Evolutionary conservation across 2,329 filamentous ascomycete species (phyloP), one percentile per base, ranked within the genome.

Genomic region (Cytospora piceicola): DNA sequence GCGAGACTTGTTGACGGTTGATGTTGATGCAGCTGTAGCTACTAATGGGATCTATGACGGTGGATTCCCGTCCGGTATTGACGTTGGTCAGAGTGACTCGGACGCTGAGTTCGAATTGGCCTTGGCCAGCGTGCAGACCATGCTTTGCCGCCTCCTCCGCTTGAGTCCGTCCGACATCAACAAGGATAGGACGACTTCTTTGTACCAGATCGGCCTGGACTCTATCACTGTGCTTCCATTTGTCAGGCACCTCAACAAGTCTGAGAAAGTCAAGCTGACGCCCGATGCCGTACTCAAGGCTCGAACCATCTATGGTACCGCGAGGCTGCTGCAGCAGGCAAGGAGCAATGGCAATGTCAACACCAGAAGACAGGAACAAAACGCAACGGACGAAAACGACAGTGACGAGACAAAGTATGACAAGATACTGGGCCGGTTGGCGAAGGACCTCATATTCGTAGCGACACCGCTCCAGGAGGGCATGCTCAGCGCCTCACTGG

Each of bases 401-500:
- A n/a, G 11, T n/a, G 55, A 54, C 2, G 39, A 27, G 22, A 49
- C 53, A 2, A 14, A 42, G 17, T 70, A 71, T 30, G 66, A 69
- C 11, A 34, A 67, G 46, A 69, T 49, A 12, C 54, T 72, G 30
- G 24, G 42, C n/a, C 58, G 60, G 5, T 63, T 72, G 0, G 69
- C 71, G 4, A 55, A 57, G 7, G 68, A 70, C 34, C 63, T 72
- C 17, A 24, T 72, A 7, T 72, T 72, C 36, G 56, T 72, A 9
- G 70, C 71, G 17, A 72, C 71, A 20, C 71, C 71, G 4, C 70
- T 72, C 2, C 71, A 72, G 53, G 69, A 72, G 61, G 70, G 70
- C 39, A 72, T 72, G 71, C 70, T 72, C 27, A 72, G 70, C 49
- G 68, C 69, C 11, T 70, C 71, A 22, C 32, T 70, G 36, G 70